Evolutionary conservation across 305 asterid genomes (phyloP), one percentile per base, ranked within the genome.

Genomic region (Fraxinus dipetala): DNA sequence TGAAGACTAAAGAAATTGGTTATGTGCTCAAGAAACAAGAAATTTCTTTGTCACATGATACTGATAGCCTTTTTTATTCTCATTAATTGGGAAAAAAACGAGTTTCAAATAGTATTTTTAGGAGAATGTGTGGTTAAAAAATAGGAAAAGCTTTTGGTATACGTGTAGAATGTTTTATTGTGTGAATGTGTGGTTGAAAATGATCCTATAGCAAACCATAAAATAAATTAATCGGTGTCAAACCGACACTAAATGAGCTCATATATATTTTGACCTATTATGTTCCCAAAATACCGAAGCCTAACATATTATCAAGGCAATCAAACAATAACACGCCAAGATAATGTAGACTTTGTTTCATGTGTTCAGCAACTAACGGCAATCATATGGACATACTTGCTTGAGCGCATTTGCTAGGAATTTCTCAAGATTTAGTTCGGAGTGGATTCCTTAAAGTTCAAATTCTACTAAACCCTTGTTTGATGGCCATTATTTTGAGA

Each of bases 11-110:
- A 70, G 43, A 70, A 70, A 35, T 70, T 16, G 76, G 18, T 32
- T 70, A 70, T 18, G 2, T 70, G 76, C 45, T 70, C 13, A 14
- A 40, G 30, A 82, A 80, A 63, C 75, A 84, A 26, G 54, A 79
- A 72, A 56, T 36, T 56, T 20, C 80, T 63, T 13, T 36, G 11
- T 34, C 8, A 65, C 54, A 30, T 6, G 63, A 76, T 28, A 70
- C 79, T 59, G 56, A 45, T 13, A 45, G 56, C 56, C 56, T 45
- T 45, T 45, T 13, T 45, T 4, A 45, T 9, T 40, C 51, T 40
- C 16, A 40, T 40, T 10, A 40, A 40, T 40, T 40, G 51, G 51
- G 16, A 40, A 10, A 40, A 31, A 40, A 40, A 40, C 10, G 51
- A 10, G 51, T 40, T 40, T 40, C 10, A 40, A 40, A 40, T 40